phyloP scores from a whole-genome alignment of 208 protist genomes.

The Endotrypanum monterogeii region DNA sequence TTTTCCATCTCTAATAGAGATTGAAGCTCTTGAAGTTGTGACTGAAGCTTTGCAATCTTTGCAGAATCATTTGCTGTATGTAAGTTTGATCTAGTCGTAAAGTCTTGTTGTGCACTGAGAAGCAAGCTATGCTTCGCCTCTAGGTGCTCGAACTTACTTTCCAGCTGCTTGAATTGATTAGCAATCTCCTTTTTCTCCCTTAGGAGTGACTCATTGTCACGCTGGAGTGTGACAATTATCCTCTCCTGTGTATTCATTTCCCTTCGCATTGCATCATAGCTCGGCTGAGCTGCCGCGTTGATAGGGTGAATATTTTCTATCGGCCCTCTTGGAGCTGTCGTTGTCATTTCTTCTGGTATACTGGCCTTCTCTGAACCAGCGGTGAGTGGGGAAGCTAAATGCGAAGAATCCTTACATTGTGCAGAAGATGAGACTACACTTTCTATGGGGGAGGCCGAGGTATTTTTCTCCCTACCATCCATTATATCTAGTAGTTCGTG shows the following conservation, averaged over 20 bases:
- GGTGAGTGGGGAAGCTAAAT: neutral
- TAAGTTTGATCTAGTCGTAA: constrained; percentile 24
- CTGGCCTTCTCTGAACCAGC: neutral
- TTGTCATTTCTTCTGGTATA: neutral
- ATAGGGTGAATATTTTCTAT: neutral
- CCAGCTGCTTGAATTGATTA: constrained; percentile 41
- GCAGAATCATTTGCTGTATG: constrained; percentile 38
- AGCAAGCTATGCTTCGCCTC: constrained; percentile 75
- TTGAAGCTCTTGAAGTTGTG: constrained; percentile 37
- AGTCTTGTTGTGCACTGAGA: constrained; percentile 43
- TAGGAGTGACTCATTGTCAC: constrained; percentile 68
- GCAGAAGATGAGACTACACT: neutral
- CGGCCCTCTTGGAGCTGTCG: neutral
- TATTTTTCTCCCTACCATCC: neutral
- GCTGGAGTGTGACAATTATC: constrained; percentile 67
- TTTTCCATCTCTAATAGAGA: constrained; percentile 20
- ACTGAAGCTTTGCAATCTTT: constrained; percentile 53
- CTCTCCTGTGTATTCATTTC: constrained; percentile 73
- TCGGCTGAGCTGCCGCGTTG: neutral
- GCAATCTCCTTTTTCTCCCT: constrained; percentile 49
- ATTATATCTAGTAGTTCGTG: constrained; percentile 7
- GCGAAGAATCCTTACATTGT: neutral
- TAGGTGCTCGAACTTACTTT: constrained; percentile 50
- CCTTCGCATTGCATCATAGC: constrained; percentile 34
- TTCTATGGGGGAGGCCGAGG: neutral